A percentile compares a stretch with the other conserved stretches of the same genome.
Conservation (phyloP, 371 early-diverging fungal species). For the Vavraia culicis region DNA sequence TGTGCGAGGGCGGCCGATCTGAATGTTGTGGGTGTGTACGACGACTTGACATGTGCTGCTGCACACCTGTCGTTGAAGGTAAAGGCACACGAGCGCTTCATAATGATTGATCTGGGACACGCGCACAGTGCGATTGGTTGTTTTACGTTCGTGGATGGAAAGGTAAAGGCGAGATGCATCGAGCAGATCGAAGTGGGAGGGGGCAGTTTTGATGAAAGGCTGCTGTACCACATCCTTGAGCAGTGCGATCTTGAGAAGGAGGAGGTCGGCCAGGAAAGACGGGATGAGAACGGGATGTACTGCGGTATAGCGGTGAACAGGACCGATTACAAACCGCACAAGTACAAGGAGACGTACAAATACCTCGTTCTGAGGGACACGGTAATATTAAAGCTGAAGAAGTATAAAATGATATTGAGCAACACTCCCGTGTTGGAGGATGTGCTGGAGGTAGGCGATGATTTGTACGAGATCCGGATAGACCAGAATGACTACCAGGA, state of each 20-base stretch:
- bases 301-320: conserved; percentile 28
- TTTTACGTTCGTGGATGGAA: conserved; percentile 23
- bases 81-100: conserved; percentile 14
- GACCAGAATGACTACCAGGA: conserved; percentile 21
- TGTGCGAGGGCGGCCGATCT: conserved; percentile 7
- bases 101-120: conserved; percentile 34
- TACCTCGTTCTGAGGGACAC: background rate
- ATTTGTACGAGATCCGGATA: conserved; percentile 4
- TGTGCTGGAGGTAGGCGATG: too few species aligned
- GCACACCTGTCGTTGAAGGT: conserved; percentile 13
- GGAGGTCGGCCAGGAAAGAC: conserved; percentile 8
- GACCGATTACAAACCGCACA: background rate
- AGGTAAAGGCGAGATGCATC: conserved; percentile 11
- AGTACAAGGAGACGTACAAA: too few species aligned
- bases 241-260: conserved; percentile 21
- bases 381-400: conserved; percentile 18
- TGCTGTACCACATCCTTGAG: conserved; percentile 15
- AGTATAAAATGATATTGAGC: conserved; percentile 1
- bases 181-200: conserved; percentile 23
- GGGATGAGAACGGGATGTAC: conserved; percentile 14
- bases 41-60: conserved; percentile 21
- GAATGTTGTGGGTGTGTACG: conserved; percentile 16
- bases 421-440: too few species aligned
- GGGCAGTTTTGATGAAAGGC: conserved; percentile 30
- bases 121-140: conserved; percentile 21